Evolutionary conservation across 2,329 filamentous ascomycete genomes (phyloP).

Genomic region (Ilyonectria sp.): DNA sequence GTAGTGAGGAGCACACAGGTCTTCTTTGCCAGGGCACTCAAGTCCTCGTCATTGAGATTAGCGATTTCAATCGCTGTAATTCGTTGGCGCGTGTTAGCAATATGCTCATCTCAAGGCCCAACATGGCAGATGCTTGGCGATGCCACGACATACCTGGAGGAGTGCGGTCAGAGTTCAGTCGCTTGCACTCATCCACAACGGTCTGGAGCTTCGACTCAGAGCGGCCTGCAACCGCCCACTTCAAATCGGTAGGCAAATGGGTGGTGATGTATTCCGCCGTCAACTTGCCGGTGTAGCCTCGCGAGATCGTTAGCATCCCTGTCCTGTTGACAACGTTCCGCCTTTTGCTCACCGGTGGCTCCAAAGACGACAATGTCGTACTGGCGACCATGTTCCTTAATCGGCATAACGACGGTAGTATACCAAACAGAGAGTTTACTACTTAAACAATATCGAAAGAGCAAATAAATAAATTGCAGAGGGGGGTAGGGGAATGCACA

Average conservation of each 20-base stretch:
- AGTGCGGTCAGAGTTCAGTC: constrained; percentile 77
- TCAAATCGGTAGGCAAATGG: constrained; percentile 80
- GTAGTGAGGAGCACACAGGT: constrained; percentile 70
- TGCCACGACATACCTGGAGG: constrained; percentile 72
- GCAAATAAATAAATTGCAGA: not conserved
- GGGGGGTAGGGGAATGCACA: not conserved
- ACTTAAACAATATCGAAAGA: not conserved
- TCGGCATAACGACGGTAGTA: constrained; percentile 55
- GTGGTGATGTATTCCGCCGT: constrained; percentile 82
- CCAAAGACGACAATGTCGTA: constrained; percentile 73
- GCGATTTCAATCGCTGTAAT: constrained; percentile 67
- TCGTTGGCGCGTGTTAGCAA: constrained; percentile 4
- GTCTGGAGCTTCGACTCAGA: constrained; percentile 81
- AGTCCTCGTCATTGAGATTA: constrained; percentile 60
- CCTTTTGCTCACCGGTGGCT: constrained; percentile 64
- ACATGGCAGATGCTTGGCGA: not conserved
- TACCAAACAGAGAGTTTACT: not conserved
- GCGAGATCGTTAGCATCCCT: constrained; percentile 29
- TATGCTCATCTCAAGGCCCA: constrained; percentile 16
- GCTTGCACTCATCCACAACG: constrained; percentile 77
- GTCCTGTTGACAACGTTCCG: not conserved
- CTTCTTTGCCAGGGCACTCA: constrained; percentile 68
- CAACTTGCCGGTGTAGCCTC: constrained; percentile 86
- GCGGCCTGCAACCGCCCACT: constrained; percentile 90
- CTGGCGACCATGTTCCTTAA: constrained; percentile 65